phyloP scores from a whole-genome alignment of 768 basidiomycete species.

The Pleurotus salmoneostramineus region DNA sequence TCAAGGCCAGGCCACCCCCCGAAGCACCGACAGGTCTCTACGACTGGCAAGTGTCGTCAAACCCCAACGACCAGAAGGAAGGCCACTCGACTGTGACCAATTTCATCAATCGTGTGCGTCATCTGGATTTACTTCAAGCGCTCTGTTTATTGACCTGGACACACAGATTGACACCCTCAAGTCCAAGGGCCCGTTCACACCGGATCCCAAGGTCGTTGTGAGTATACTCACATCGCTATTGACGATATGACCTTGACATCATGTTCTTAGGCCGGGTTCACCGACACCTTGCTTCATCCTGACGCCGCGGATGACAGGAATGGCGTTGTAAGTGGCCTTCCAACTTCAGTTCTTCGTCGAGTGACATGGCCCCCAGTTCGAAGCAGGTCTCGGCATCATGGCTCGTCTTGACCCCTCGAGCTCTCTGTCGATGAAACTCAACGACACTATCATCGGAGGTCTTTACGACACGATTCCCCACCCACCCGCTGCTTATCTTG shows the following conservation, averaged over 20 bases:
- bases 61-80: constrained; percentile 20
- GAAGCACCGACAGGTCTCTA: constrained; percentile 41
- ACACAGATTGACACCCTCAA: constrained; percentile 16
- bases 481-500: constrained; percentile 31
- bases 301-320: constrained; percentile 41
- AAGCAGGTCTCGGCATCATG: constrained; percentile 22
- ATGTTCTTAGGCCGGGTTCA: constrained; percentile 22
- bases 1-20: constrained; percentile 32
- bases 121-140: not conserved
- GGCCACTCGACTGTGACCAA: constrained; percentile 32
- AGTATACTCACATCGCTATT: constrained; percentile 5
- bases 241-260: not conserved
- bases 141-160: not conserved
- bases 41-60: constrained; percentile 32
- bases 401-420: constrained; percentile 18
- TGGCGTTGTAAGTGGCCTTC: constrained; percentile 18
- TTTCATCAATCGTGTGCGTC: constrained; percentile 20
- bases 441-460: constrained; percentile 27
- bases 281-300: constrained; percentile 23
- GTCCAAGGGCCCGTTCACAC: constrained; percentile 19
- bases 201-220: constrained; percentile 19
- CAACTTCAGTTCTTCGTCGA: not conserved
- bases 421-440: constrained; percentile 15
- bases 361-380: constrained; percentile 18
- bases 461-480: constrained; percentile 63